These are phyloP conservation scores for Candida endomychidarum DNA, from an alignment of 805 yeast genomes.

Conservation along the genomic window DNA sequence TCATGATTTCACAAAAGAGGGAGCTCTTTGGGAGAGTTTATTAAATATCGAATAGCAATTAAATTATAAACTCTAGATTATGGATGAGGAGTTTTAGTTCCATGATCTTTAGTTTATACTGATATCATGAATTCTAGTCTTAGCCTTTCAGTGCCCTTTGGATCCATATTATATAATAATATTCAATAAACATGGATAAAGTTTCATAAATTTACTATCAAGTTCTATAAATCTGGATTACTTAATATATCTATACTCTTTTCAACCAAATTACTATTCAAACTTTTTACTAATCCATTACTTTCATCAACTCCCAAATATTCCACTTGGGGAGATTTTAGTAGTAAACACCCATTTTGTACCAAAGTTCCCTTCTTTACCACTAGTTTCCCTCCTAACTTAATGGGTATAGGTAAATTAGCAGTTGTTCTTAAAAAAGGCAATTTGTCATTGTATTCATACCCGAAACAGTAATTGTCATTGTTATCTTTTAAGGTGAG, in stretches of 20 bases:
- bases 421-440: conserved; percentile 42
- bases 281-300: conserved; percentile 22
- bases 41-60: conserved; percentile 24
- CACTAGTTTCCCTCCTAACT: conserved; percentile 59
- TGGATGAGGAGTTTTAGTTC: too few species aligned
- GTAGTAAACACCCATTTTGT: conserved; percentile 46
- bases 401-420: conserved; percentile 37
- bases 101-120: too few species aligned
- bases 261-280: conserved; percentile 36
- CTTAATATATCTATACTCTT: conserved; percentile 41
- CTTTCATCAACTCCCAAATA: conserved; percentile 32
- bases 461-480: conserved; percentile 55
- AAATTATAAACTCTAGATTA: conserved; percentile 11
- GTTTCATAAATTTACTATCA: too few species aligned
- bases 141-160: too few species aligned
- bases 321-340: conserved; percentile 30
- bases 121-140: too few species aligned
- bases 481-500: conserved; percentile 55
- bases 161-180: too few species aligned
- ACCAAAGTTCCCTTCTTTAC: conserved; percentile 49
- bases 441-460: conserved; percentile 52
- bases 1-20: conserved; percentile 74
- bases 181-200: too few species aligned
- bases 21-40: conserved; percentile 74
- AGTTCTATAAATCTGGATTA: conserved; percentile 18